Percentiles rank a stretch among this genome's conserved stretches.
Evolutionary conservation across 2,329 filamentous ascomycete species (phyloP).

Genomic region (Epichloe brachyelytri): DNA sequence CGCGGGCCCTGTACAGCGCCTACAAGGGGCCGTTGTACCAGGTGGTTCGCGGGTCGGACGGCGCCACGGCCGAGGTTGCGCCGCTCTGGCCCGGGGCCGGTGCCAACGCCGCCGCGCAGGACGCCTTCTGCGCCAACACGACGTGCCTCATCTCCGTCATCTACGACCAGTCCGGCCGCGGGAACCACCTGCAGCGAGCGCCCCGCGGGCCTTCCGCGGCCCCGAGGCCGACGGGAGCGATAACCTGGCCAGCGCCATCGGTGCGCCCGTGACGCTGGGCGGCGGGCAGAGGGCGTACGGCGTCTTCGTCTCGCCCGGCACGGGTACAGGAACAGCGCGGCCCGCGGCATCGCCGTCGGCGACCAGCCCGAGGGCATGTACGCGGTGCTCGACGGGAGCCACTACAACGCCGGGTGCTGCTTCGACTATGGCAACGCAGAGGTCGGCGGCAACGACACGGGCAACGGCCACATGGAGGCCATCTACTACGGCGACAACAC

Average conservation of each 20-base stretch:
- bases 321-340: constrained; percentile 47
- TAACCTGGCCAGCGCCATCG: constrained; percentile 44
- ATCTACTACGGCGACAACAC: constrained; percentile 48
- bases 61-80: constrained; percentile 5
- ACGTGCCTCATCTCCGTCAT: constrained; percentile 52
- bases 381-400: constrained; percentile 44
- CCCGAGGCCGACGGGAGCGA: constrained; percentile 45
- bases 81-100: constrained; percentile 33
- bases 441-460: constrained; percentile 37
- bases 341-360: constrained; percentile 37
- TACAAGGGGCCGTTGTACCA: constrained; percentile 46
- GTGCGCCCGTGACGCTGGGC: constrained; percentile 47
- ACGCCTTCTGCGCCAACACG: constrained; percentile 45
- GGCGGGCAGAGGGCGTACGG: constrained; percentile 51
- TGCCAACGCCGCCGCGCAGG: constrained; percentile 47
- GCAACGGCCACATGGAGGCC: constrained; percentile 55
- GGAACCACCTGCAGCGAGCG: constrained; percentile 51
- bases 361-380: constrained; percentile 48
- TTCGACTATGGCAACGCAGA: constrained; percentile 48
- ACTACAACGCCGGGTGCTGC: constrained; percentile 44
- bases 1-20: constrained; percentile 43
- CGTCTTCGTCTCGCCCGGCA: constrained; percentile 47
- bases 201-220: constrained; percentile 41
- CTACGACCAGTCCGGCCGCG: constrained; percentile 51
- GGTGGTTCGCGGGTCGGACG: constrained; percentile 40